phyloP scores from a whole-genome alignment of 148 eudicot genomes.

The Rhododendron ferrugineum region DNA sequence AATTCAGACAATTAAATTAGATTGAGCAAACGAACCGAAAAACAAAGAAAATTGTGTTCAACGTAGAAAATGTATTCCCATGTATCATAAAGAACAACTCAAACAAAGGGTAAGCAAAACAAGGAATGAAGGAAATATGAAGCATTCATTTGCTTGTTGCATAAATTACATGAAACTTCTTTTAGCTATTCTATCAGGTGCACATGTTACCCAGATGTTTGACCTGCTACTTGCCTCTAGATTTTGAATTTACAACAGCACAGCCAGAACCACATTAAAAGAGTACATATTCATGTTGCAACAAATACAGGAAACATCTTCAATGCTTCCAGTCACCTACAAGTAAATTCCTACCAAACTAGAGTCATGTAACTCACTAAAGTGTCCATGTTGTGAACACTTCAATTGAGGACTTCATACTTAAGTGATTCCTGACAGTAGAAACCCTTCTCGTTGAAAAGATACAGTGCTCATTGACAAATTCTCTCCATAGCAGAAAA shows the following conservation, averaged over 20 bases:
- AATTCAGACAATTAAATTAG: not conserved
- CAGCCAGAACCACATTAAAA: not conserved
- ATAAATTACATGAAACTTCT: not conserved
- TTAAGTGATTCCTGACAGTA: not conserved
- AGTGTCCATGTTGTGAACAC: not conserved
- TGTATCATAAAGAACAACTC: not conserved
- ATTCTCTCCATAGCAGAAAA: not conserved
- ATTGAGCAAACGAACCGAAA: not conserved
- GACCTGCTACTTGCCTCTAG: not conserved
- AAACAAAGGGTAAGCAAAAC: not conserved
- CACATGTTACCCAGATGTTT: not conserved
- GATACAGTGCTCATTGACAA: not conserved
- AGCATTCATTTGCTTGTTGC: not conserved
- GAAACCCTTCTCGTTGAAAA: not conserved
- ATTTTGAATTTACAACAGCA: not conserved
- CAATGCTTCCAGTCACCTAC: no score
- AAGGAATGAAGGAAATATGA: not conserved
- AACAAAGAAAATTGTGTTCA: not conserved
- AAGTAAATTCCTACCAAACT: not conserved
- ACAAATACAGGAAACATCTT: not conserved
- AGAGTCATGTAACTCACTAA: not conserved
- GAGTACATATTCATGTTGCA: no score
- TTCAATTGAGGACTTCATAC: not conserved
- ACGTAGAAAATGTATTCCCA: not conserved
- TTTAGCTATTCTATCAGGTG: not conserved